These are phyloP conservation scores for Cornus florida DNA, from an alignment of 148 eudicot species.

Conservation along the genomic window DNA sequence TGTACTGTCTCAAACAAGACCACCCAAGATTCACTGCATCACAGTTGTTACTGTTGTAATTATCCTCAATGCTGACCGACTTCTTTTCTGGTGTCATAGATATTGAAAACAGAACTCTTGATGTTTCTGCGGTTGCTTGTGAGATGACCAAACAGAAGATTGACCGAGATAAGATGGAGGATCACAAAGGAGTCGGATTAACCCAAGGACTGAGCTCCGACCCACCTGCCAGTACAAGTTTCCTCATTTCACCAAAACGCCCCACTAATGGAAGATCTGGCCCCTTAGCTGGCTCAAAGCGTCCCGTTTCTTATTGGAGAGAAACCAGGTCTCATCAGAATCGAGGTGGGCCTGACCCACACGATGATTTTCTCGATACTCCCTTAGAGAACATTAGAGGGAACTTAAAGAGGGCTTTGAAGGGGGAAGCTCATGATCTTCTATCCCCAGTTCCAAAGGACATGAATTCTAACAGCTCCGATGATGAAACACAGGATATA, in stretches of 20 bases:
- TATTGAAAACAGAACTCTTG: conserved; percentile 3
- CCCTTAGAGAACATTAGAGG: conserved; percentile 78
- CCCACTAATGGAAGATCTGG: conserved; percentile 30
- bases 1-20: background rate
- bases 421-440: conserved; percentile 33
- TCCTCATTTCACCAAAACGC: conserved; percentile 32
- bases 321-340: conserved; percentile 74
- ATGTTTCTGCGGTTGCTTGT: conserved; percentile 17
- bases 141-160: conserved; percentile 39
- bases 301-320: conserved; percentile 76
- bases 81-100: conserved; percentile 18
- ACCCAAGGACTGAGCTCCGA: conserved; percentile 33
- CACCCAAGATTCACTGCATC: background rate
- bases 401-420: conserved; percentile 46
- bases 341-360: conserved; percentile 78
- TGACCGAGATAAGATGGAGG: conserved; percentile 32
- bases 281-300: conserved; percentile 65
- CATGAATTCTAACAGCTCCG: conserved; percentile 47
- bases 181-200: conserved; percentile 24
- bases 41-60: background rate
- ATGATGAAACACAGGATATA: conserved; percentile 77
- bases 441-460: conserved; percentile 38
- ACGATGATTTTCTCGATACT: conserved; percentile 94
- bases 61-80: background rate
- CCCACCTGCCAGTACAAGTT: conserved; percentile 34